phyloP scores from a whole-genome alignment of 768 basidiomycete species.

The Boletellus emodensis region DNA sequence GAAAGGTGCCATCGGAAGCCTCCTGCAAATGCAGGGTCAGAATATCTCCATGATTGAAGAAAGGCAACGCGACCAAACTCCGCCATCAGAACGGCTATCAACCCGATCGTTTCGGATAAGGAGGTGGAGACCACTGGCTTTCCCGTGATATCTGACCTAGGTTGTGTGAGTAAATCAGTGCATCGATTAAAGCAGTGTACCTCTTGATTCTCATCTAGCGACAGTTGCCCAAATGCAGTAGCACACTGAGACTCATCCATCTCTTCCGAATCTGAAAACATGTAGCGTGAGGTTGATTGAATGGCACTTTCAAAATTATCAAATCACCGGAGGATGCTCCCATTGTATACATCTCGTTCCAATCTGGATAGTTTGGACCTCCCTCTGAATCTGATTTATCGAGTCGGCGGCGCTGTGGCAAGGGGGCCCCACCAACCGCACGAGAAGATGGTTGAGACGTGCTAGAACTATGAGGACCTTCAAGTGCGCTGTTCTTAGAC shows the following conservation, averaged over 20 bases:
- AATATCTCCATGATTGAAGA: constrained; percentile 1
- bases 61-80: constrained; percentile 51
- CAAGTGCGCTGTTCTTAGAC: constrained; percentile 28
- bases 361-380: constrained; percentile 37
- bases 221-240: constrained; percentile 65
- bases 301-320: not conserved
- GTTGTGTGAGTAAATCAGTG: constrained; percentile 10
- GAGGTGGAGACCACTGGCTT: constrained; percentile 70
- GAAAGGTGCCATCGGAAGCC: constrained; percentile 68
- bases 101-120: constrained; percentile 63
- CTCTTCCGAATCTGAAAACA: constrained; percentile 33
- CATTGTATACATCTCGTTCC: constrained; percentile 60
- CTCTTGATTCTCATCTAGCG: constrained; percentile 73
- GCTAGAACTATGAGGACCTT: constrained; percentile 6
- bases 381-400: constrained; percentile 17
- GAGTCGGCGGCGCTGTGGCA: constrained; percentile 47
- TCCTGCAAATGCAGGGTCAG: constrained; percentile 39
- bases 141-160: constrained; percentile 82
- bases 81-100: constrained; percentile 65
- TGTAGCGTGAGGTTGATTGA: constrained; percentile 17
- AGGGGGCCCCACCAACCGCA: constrained; percentile 33
- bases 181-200: constrained; percentile 31
- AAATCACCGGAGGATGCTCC: constrained; percentile 36
- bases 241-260: constrained; percentile 40
- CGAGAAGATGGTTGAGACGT: constrained; percentile 20